A percentile compares a stretch with the other conserved stretches of the same genome.
phyloP scores from a whole-genome alignment of 2,329 filamentous ascomycete genomes.

The Diaporthe capsici region DNA sequence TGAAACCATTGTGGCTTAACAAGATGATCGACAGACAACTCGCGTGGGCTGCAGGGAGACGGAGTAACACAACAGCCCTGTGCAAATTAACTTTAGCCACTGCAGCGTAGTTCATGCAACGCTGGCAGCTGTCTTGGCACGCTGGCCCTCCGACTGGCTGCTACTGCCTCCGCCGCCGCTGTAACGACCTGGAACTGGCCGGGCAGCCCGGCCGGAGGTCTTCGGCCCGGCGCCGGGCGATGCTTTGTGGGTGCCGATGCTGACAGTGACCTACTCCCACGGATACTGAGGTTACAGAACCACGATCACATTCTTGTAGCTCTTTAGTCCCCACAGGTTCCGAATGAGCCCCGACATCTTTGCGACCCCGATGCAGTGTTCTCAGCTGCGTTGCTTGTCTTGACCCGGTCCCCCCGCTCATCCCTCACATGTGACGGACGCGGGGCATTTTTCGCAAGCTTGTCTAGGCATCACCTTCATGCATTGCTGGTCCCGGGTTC shows the following conservation, averaged over 20 bases:
- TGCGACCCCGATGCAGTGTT: neutral
- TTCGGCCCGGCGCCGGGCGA: neutral
- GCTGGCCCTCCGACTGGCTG: neutral
- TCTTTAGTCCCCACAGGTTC: too few species aligned
- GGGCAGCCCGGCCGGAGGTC: neutral
- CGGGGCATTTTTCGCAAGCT: neutral
- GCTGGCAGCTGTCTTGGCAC: conserved; percentile 18
- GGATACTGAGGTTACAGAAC: too few species aligned
- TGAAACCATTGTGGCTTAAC: neutral
- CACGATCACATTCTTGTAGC: neutral
- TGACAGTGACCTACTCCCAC: too few species aligned
- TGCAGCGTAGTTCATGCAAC: conserved; percentile 17
- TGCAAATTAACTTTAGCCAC: conserved; percentile 13
- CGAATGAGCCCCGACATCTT: neutral
- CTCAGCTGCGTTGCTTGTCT: neutral
- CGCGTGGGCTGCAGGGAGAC: neutral
- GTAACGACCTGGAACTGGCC: neutral
- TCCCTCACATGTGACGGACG: neutral
- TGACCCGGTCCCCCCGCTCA: neutral
- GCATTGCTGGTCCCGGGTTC: neutral
- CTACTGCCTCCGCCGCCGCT: neutral
- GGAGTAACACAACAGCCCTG: conserved; percentile 19
- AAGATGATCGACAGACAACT: neutral
- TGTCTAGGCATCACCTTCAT: neutral
- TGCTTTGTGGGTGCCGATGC: neutral